These are phyloP conservation scores for Daldinia childiae DNA, from an alignment of 495 filamentous ascomycete species.

Conservation along the genomic window DNA sequence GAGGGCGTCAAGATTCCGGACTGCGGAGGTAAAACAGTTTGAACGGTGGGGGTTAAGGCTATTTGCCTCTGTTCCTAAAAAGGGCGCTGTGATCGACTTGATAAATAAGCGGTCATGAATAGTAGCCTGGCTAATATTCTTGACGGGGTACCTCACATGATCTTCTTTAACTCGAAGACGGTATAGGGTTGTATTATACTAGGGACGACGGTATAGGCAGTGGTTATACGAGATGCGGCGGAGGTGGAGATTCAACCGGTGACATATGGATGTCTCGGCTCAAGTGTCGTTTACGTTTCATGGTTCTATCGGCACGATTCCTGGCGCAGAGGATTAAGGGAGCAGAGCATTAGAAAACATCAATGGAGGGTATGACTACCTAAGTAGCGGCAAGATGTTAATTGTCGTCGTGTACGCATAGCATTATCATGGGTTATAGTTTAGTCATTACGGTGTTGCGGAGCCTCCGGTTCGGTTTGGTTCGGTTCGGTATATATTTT, in stretches of 20 bases:
- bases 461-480: slow-evolving; percentile 14
- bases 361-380: slow-evolving; percentile 20
- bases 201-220: background rate
- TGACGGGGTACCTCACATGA: background rate
- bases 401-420: background rate
- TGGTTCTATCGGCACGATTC: slow-evolving; percentile 1
- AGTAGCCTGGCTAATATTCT: background rate
- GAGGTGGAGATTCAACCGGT: background rate
- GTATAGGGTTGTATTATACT: background rate
- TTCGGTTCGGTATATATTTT: slow-evolving; percentile 28
- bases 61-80: background rate
- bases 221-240: background rate
- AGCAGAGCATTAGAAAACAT: slow-evolving; percentile 27
- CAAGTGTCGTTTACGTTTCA: background rate
- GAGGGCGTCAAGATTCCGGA: slow-evolving; percentile 85
- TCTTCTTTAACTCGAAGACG: background rate
- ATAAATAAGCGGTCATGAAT: background rate
- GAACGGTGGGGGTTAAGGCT: background rate
- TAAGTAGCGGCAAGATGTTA: background rate
- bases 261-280: background rate
- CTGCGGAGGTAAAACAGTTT: slow-evolving; percentile 79
- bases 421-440: slow-evolving; percentile 10
- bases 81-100: background rate
- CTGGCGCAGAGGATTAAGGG: background rate
- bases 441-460: slow-evolving; percentile 9